Base-by-base conservation (phyloP, 305 asterid species). In the Fraxinus sp. region DNA sequence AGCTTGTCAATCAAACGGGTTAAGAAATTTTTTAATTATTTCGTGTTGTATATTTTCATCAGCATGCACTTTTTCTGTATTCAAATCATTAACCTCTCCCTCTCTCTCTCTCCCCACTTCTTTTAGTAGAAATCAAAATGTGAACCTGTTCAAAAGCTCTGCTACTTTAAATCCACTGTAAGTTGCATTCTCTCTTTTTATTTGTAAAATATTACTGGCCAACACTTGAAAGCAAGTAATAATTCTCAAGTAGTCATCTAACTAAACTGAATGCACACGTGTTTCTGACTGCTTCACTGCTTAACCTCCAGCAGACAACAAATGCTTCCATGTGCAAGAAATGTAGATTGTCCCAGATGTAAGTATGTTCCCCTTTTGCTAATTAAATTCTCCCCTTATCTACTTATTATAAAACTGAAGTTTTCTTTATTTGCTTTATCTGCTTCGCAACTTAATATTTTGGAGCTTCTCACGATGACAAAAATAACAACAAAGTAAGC, bases 101-200 rank as follows among this genome's bases (percentile, higher is more conserved):
- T 59, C 8, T 82, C 37, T 88, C 7, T 32, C 22, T 24, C 66
- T 24, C 22, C 70, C 46, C 57, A 52, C 11, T 59, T 71, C 30
- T 85, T 84, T 24, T 59, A 10, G 80, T 87, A 94, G 99, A 93
- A 91, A 93, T 83, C 86, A 87, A 77, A 82, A 89, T 46, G 32
- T 96, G 73, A 96, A 94, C 92, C 84, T 94, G 90, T 94, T 86
- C 90, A 96, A 88, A 89, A 90, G 95, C 90, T 90, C 96, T 81
- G 86, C 94, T 36, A 86, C 89, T 7, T 62, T 46, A 77, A 87
- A 87, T 86, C 74, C 92, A 80, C 81, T 88, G 98, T 96, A 90
- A 92, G 96, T 72, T 84, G 82, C 87, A 49, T 80, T 82, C 71
- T 74, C 77, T 79, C 46, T 77, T 79, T 77, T 39, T 77, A 30